These are phyloP conservation scores for Chimonanthus salicifolius DNA, from an alignment of 164 flowering plant genomes.

Conservation along the genomic window DNA sequence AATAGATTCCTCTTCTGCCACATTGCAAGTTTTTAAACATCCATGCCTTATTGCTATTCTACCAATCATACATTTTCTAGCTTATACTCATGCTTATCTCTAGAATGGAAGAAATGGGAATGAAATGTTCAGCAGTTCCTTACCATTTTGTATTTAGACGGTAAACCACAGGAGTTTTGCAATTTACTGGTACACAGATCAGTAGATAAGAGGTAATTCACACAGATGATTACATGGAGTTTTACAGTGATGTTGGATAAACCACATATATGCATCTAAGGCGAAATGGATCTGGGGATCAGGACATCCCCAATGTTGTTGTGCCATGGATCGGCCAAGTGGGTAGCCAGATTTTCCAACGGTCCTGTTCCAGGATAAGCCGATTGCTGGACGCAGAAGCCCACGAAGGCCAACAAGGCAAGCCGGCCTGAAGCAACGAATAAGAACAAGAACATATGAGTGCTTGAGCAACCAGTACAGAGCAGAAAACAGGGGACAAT, in stretches of 20 bases:
- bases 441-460: not conserved
- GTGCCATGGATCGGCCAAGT: slow-evolving; percentile 99
- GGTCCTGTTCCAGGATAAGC: slow-evolving; percentile 98
- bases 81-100: too few species aligned
- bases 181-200: too few species aligned
- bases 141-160: too few species aligned
- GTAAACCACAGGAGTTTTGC: too few species aligned
- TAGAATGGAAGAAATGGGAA: too few species aligned
- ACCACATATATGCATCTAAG: slow-evolving; percentile 14
- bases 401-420: slow-evolving; percentile 91
- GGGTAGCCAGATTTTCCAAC: slow-evolving; percentile 95
- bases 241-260: slow-evolving; percentile 16
- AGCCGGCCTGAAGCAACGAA: slow-evolving; percentile 53
- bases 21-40: too few species aligned
- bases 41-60: too few species aligned
- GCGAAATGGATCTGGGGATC: slow-evolving; percentile 53
- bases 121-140: too few species aligned
- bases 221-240: slow-evolving; percentile 20
- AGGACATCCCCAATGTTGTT: slow-evolving; percentile 87
- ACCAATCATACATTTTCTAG: too few species aligned
- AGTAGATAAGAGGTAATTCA: not conserved
- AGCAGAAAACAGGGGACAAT: not conserved
- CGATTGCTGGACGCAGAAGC: slow-evolving; percentile 88
- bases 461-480: not conserved
- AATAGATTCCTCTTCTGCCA: too few species aligned